These are phyloP conservation scores for Diplodia mutila DNA, from an alignment of 2,329 filamentous ascomycete species.

Conservation along the genomic window DNA sequence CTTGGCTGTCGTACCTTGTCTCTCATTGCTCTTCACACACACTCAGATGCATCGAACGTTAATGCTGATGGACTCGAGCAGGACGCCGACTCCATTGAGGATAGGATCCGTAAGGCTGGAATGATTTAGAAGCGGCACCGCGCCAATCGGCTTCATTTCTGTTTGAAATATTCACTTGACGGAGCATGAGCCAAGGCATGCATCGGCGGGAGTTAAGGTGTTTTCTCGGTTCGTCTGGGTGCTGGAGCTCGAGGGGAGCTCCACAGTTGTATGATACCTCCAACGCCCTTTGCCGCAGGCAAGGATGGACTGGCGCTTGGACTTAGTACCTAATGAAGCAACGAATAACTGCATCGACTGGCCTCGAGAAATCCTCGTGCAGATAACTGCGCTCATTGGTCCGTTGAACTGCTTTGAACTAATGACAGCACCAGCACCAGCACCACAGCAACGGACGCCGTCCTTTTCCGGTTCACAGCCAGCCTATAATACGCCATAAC, in stretches of 20 bases:
- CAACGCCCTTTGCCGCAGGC: slow-evolving; percentile 27
- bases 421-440: neutral
- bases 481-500: neutral
- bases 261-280: slow-evolving; percentile 24
- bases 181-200: slow-evolving; percentile 7
- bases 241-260: slow-evolving; percentile 10
- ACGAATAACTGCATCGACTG: slow-evolving; percentile 21
- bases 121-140: slow-evolving; percentile 8
- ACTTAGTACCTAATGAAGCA: slow-evolving; percentile 25
- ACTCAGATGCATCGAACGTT: neutral
- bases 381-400: slow-evolving; percentile 17
- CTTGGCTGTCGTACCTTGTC: slow-evolving; percentile 17
- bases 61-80: slow-evolving; percentile 14
- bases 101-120: slow-evolving; percentile 9
- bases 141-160: neutral
- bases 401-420: neutral
- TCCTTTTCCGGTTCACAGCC: neutral
- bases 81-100: slow-evolving; percentile 19
- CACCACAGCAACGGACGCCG: neutral
- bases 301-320: slow-evolving; percentile 25
- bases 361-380: slow-evolving; percentile 14
- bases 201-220: slow-evolving; percentile 19
- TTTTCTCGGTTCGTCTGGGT: slow-evolving; percentile 18
- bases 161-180: neutral
- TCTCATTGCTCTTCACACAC: neutral